Evolutionary conservation across 768 basidiomycete species (phyloP), one percentile per base, ranked within the genome.

Genomic region (Russula brevipes): DNA sequence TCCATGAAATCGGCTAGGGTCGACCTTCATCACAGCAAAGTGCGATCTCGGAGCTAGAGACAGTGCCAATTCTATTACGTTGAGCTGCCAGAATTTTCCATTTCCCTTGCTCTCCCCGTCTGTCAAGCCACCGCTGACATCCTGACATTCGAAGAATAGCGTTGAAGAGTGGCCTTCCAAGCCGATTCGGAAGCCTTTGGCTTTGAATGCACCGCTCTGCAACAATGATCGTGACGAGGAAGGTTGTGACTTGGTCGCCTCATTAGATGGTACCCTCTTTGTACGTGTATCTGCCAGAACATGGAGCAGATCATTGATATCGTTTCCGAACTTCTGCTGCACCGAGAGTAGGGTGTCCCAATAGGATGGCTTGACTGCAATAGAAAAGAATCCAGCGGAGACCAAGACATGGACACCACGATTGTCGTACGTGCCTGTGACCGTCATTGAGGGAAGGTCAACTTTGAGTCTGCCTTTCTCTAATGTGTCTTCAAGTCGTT

Each of bases 301-400:
- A 6, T 80, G 74, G 12, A 94, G 73, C 33, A 94, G 77, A 63
- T 94, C 92, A 66, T 88, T 87, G 73, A 94, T 89, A 73, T 94
- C 92, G 69, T 88, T 87, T 6, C 90, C 92, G 61, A 94, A 94
- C 70, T 93, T 93, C 66, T 91, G 89, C 70, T 93, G 92, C 9
- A 95, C 88, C 5, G 82, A 83, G 2, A 94, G 79, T 4, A 94
- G 73, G 5, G 88, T 89, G 70, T 95, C 93, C 84, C 90, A 87
- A 69, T 93, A 86, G 0, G 84, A 83, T 5, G 90, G 89, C 69
- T 89, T 92, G 61, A 94, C 80, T 70, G 82, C 87, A 61, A 91
- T 74, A 42, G 86, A 80, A 66, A 93, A 81, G 59, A 83, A 82
- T 10, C 90, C 89, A 46, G 94, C 73, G 35, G 87, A 75, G 3